Evolutionary conservation across 1,284 basidiomycete genomes (phyloP).

Genomic region (Cutaneotrichosporon cutaneum): DNA sequence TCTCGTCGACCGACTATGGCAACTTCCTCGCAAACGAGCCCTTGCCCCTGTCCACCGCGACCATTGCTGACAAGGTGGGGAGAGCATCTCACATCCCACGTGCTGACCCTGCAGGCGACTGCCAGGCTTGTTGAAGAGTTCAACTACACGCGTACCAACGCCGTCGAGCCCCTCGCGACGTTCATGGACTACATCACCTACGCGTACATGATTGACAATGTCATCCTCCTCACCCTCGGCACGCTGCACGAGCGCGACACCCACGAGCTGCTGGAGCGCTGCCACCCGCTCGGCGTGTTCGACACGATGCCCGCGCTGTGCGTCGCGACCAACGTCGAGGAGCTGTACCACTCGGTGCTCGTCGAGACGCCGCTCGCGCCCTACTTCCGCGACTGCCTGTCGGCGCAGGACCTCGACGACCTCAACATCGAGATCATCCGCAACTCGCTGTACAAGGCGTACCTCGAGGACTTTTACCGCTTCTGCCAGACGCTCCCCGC

Average conservation of each 20-base stretch:
- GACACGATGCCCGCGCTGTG: constrained; percentile 99
- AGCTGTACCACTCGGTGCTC: constrained; percentile 92
- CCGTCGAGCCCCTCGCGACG: constrained; percentile 83
- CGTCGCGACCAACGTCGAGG: constrained; percentile 98
- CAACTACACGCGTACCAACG: constrained; percentile 88
- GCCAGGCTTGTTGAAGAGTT: constrained; percentile 95
- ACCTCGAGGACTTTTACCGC: constrained; percentile 93
- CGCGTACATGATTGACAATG: constrained; percentile 99
- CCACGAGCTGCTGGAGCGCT: constrained; percentile 91
- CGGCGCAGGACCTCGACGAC: constrained; percentile 94
- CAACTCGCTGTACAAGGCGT: constrained; percentile 99
- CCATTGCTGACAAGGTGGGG: constrained; percentile 77
- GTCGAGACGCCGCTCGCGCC: constrained; percentile 97
- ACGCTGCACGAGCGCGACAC: constrained; percentile 97
- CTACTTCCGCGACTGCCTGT: constrained; percentile 94
- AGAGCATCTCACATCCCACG: neutral
- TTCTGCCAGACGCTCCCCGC: constrained; percentile 77
- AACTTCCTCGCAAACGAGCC: constrained; percentile 98
- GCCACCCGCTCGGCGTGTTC: constrained; percentile 95
- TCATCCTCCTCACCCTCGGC: constrained; percentile 94
- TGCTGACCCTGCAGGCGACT: constrained; percentile 62
- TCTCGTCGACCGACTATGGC: constrained; percentile 96
- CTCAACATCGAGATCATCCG: constrained; percentile 99
- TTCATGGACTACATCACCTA: constrained; percentile 98
- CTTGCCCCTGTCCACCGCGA: constrained; percentile 89